phyloP scores from a whole-genome alignment of 2,329 filamentous ascomycete genomes.

The Fusarium sp. region DNA sequence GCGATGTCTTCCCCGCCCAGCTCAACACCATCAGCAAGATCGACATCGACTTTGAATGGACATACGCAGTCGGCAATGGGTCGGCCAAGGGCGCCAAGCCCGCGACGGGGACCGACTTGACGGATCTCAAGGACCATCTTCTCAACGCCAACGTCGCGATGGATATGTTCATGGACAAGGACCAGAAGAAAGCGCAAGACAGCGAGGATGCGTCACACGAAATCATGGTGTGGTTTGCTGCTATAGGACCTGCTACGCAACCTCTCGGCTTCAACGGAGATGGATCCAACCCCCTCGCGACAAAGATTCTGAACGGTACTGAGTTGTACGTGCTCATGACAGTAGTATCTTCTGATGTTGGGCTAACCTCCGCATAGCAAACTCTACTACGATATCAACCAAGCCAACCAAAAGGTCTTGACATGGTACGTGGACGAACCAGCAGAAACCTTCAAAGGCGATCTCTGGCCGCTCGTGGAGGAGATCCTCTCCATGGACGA shows the following conservation, averaged over 20 bases:
- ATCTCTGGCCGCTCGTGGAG: conserved; percentile 57
- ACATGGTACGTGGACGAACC: conserved; percentile 57
- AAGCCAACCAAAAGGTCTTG: conserved; percentile 55
- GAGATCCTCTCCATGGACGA: conserved; percentile 49
- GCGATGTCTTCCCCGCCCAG: conserved; percentile 53
- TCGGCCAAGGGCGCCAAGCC: conserved; percentile 53
- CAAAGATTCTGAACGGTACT: conserved; percentile 52
- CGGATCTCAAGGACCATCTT: conserved; percentile 46
- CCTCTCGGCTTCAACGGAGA: conserved; percentile 54
- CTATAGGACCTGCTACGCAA: conserved; percentile 56
- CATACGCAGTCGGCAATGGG: conserved; percentile 57
- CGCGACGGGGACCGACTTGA: conserved; percentile 47
- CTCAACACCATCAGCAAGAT: conserved; percentile 53
- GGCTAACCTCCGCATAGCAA: conserved; percentile 43
- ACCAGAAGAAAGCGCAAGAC: conserved; percentile 52
- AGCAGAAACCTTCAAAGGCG: conserved; percentile 55
- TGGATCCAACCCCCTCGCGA: conserved; percentile 45
- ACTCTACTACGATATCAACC: conserved; percentile 55
- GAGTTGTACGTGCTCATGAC: conserved; percentile 50
- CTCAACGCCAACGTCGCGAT: conserved; percentile 66
- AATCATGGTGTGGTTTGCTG: conserved; percentile 66
- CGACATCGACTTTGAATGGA: conserved; percentile 59
- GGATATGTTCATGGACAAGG: conserved; percentile 65
- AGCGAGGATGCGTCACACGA: conserved; percentile 58
- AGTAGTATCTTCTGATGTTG: not conserved